Evolutionary conservation across 2,329 filamentous ascomycete genomes (phyloP).

Genomic region (Phaeosphaeriaceae sp.): DNA sequence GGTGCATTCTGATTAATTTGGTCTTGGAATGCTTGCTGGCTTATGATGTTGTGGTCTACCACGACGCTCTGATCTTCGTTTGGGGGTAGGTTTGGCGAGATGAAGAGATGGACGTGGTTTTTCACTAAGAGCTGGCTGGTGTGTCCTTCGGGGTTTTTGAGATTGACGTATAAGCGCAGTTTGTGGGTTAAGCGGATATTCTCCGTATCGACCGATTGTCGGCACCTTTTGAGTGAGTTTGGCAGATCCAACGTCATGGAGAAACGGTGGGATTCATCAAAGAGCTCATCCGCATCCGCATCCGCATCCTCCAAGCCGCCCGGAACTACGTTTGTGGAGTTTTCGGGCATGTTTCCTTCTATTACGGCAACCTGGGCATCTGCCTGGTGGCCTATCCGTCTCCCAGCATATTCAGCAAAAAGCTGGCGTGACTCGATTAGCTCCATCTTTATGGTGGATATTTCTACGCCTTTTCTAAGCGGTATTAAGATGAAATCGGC

Average conservation of each 20-base stretch:
- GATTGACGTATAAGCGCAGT: constrained; percentile 85
- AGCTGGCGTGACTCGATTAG: constrained; percentile 68
- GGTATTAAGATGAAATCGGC: constrained; percentile 88
- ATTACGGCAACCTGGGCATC: constrained; percentile 41
- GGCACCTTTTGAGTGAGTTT: constrained; percentile 78
- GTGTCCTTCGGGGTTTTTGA: constrained; percentile 95
- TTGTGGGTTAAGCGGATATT: constrained; percentile 94
- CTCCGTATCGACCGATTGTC: constrained; percentile 87
- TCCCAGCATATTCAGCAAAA: constrained; percentile 53
- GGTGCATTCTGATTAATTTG: constrained; percentile 73
- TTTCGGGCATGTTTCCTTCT: constrained; percentile 45
- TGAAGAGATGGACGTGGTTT: constrained; percentile 89
- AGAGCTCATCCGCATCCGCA: constrained; percentile 48
- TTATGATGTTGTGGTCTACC: constrained; percentile 48
- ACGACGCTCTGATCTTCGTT: constrained; percentile 82
- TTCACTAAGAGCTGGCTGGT: constrained; percentile 92
- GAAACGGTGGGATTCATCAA: constrained; percentile 67
- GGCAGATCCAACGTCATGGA: constrained; percentile 71
- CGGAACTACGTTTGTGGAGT: constrained; percentile 39
- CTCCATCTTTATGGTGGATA: constrained; percentile 82
- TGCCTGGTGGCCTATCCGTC: constrained; percentile 38
- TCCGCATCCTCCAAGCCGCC: constrained; percentile 41
- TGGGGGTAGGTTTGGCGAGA: constrained; percentile 89
- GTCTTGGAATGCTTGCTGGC: constrained; percentile 56
- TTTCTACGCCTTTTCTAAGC: constrained; percentile 82